These are phyloP conservation scores for Pythium grandisporangium DNA, from an alignment of 352 stramenopile species.

Conservation along the genomic window DNA sequence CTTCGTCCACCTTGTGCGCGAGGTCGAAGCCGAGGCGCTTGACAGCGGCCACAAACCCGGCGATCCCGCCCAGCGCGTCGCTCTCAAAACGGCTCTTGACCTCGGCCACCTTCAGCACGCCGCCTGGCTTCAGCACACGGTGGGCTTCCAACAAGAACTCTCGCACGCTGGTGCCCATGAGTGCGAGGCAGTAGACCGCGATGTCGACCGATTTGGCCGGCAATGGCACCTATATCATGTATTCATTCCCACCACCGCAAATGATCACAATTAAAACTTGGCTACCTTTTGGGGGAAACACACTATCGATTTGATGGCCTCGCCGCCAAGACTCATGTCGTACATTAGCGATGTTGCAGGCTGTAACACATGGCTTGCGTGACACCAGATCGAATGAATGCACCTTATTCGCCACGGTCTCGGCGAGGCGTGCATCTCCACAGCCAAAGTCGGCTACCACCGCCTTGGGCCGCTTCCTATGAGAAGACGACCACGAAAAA, in stretches of 20 bases:
- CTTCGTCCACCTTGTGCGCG: conserved; percentile 58
- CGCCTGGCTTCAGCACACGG: conserved; percentile 90
- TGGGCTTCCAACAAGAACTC: conserved; percentile 96
- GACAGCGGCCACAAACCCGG: conserved; percentile 51
- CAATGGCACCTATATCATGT: conserved; percentile 88
- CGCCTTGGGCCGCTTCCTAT: conserved; percentile 46
- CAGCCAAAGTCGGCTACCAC: conserved; percentile 98
- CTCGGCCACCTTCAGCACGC: conserved; percentile 85
- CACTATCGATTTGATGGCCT: too few species aligned
- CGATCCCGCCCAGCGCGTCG: conserved; percentile 47
- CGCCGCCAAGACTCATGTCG: too few species aligned
- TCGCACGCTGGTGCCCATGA: conserved; percentile 97
- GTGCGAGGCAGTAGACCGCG: conserved; percentile 94
- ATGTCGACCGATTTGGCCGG: conserved; percentile 88
- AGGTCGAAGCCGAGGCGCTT: conserved; percentile 62
- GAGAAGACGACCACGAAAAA: conserved; percentile 4
- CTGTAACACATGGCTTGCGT: conserved; percentile 84
- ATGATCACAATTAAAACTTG: background rate
- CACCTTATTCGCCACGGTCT: conserved; percentile 85
- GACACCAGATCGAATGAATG: conserved; percentile 98
- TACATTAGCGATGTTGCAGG: conserved; percentile 96
- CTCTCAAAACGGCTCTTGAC: conserved; percentile 83
- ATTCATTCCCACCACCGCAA: too few species aligned
- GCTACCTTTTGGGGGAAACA: background rate
- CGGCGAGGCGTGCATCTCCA: conserved; percentile 93